Conservation (phyloP, 2,329 filamentous ascomycete species). For the Exophiala calicioides region DNA sequence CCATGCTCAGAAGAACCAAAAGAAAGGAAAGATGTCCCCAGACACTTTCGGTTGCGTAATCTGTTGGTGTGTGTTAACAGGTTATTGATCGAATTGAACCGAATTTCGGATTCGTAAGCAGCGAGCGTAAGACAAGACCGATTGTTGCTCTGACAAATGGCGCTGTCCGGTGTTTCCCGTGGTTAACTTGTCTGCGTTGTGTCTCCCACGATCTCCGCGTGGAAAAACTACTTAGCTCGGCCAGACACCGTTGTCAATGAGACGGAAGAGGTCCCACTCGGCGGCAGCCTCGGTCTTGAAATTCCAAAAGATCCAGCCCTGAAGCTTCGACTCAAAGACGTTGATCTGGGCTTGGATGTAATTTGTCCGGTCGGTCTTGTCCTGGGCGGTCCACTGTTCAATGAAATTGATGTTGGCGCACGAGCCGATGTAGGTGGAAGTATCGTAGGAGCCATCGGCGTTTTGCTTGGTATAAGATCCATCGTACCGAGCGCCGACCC, state of each 20-base stretch:
- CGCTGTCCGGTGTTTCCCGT: no score
- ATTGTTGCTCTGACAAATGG: no score
- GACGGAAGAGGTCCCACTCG: slow-evolving; percentile 51
- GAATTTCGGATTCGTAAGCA: no score
- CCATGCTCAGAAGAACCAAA: no score
- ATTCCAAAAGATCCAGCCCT: slow-evolving; percentile 53
- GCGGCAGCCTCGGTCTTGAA: slow-evolving; percentile 53
- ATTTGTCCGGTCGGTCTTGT: slow-evolving; percentile 42
- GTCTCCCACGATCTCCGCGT: no score
- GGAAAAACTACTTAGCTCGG: no score
- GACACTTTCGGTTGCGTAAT: no score
- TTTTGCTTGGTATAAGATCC: slow-evolving; percentile 43
- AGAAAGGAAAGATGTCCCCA: no score
- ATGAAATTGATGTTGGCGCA: slow-evolving; percentile 56
- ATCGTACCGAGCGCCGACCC: slow-evolving; percentile 60
- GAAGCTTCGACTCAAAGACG: slow-evolving; percentile 43
- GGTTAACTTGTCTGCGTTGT: no score
- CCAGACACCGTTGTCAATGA: slow-evolving; percentile 47
- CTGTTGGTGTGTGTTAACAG: no score
- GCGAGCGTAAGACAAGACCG: no score
- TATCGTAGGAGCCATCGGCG: slow-evolving; percentile 33
- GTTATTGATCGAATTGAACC: no score
- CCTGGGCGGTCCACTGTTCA: slow-evolving; percentile 46
- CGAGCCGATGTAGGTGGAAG: slow-evolving; percentile 52
- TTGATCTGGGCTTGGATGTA: slow-evolving; percentile 51